Conservation (phyloP, 768 basidiomycete genomes). For the Mycena kentingensis region DNA sequence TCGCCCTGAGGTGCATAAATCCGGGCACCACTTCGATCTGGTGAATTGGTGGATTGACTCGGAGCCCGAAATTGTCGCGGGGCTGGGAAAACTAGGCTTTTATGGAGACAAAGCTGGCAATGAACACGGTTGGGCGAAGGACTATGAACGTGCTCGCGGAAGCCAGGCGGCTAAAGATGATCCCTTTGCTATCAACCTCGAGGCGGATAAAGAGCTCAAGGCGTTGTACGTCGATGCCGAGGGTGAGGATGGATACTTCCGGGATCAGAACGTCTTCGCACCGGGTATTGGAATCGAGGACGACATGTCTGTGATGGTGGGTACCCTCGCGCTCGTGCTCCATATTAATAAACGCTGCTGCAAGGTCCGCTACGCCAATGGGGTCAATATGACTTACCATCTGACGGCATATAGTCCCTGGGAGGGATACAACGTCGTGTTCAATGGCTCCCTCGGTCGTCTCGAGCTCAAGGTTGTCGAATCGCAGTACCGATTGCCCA, state of each 20-base stretch:
- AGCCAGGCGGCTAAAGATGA: conserved; percentile 44
- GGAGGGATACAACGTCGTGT: conserved; percentile 55
- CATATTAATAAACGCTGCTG: not conserved
- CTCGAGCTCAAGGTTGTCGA: conserved; percentile 56
- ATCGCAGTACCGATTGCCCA: conserved; percentile 37
- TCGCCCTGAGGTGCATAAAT: too few species aligned
- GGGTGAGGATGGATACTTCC: conserved; percentile 48
- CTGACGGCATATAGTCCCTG: conserved; percentile 47
- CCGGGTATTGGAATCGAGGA: conserved; percentile 51
- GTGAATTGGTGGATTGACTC: conserved; percentile 59
- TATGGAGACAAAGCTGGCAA: conserved; percentile 49
- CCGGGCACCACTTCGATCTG: conserved; percentile 52
- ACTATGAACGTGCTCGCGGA: conserved; percentile 47
- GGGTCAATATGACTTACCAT: conserved; percentile 55
- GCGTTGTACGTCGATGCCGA: conserved; percentile 49
- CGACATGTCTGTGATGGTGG: conserved; percentile 48
- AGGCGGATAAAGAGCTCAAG: conserved; percentile 44
- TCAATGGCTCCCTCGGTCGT: conserved; percentile 53
- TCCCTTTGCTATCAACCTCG: conserved; percentile 52
- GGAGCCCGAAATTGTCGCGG: conserved; percentile 47
- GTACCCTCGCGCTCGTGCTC: not conserved
- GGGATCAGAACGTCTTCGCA: conserved; percentile 50
- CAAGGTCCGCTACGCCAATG: conserved; percentile 43
- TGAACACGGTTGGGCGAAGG: conserved; percentile 47
- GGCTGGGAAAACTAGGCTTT: conserved; percentile 48